These are phyloP conservation scores for Talaromyces adpressus DNA, from an alignment of 495 filamentous ascomycete genomes.

Conservation along the genomic window DNA sequence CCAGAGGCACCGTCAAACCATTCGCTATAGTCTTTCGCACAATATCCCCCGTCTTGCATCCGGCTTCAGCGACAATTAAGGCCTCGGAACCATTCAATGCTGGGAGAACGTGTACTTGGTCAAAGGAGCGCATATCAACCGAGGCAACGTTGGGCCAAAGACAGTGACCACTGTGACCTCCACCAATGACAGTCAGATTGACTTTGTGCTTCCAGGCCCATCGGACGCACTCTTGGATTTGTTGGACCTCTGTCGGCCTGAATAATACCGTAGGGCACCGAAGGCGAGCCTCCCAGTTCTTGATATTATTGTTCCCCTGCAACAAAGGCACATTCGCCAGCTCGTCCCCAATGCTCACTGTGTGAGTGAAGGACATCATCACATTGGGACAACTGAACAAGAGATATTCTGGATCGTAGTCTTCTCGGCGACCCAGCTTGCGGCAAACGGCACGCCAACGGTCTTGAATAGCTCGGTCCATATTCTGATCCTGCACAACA, in stretches of 20 bases:
- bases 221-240: slow-evolving; percentile 49
- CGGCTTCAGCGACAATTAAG: slow-evolving; percentile 42
- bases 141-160: slow-evolving; percentile 45
- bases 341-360: slow-evolving; percentile 11
- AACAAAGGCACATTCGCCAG: slow-evolving; percentile 17
- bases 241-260: slow-evolving; percentile 39
- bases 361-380: slow-evolving; percentile 48
- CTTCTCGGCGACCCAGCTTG: slow-evolving; percentile 35
- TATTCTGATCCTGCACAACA: slow-evolving; percentile 20
- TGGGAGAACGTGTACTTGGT: slow-evolving; percentile 40
- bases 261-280: slow-evolving; percentile 32
- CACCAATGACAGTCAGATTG: slow-evolving; percentile 48
- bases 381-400: slow-evolving; percentile 34
- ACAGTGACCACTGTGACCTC: slow-evolving; percentile 55
- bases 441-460: slow-evolving; percentile 49
- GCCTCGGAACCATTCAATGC: slow-evolving; percentile 6
- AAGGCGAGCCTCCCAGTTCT: slow-evolving; percentile 46
- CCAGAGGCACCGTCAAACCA: slow-evolving; percentile 51
- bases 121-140: slow-evolving; percentile 52
- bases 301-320: slow-evolving; percentile 30
- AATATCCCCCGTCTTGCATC: slow-evolving; percentile 52
- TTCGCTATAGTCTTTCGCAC: slow-evolving; percentile 39
- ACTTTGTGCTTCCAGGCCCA: slow-evolving; percentile 49
- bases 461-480: slow-evolving; percentile 25
- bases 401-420: slow-evolving; percentile 34